Base-by-base conservation (phyloP, 345 rosid genomes). In the Brassica napus region DNA sequence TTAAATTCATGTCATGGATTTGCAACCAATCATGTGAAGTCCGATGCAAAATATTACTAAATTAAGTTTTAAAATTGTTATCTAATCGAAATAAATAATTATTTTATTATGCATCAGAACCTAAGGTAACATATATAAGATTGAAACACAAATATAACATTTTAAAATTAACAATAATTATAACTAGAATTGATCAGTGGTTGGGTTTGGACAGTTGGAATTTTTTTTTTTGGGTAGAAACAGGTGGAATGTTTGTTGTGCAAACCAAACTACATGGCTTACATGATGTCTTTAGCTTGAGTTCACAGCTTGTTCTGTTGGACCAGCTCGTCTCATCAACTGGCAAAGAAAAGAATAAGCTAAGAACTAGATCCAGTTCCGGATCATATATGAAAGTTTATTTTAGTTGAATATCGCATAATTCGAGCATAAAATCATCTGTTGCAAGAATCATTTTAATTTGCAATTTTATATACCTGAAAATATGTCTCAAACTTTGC, bases 321-420 rank as follows among this genome's bases (percentile, higher is more conserved):
- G 82, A 65, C 82, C 82, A 78, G 73, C 77, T 42, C 66, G 82
- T 72, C 82, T 42, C 82, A 78, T 65, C 67, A 72, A 42, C 77
- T 78, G 54, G 1, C 23, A 63, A 70, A 65, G 2, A 15, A 30
- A 57, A 1, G 12, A 78, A 71, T 10, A 35, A 71, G 58, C 15
- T 18, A 34, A 7, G 1, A 15, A 11, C 37, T 55, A 52, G 23
- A 6, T 63, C 21, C 47, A 37, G 8, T 63, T 63, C 31, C 32
- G 54, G 52, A 44, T 65, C 11, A 73, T 62, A 16, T 73, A 16
- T 2, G 44, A 21, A 12, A 64, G 18, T 12, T 47, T 16, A 35
- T 5, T 2, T 5, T 37, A 72, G 16, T 34, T 54, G 52, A 12
- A 34, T 71, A 28, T 39, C 16, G 54, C 58, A 52, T 52, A 52